phyloP scores from a whole-genome alignment of 768 basidiomycete species.

The Gloeostereum incarnatum region DNA sequence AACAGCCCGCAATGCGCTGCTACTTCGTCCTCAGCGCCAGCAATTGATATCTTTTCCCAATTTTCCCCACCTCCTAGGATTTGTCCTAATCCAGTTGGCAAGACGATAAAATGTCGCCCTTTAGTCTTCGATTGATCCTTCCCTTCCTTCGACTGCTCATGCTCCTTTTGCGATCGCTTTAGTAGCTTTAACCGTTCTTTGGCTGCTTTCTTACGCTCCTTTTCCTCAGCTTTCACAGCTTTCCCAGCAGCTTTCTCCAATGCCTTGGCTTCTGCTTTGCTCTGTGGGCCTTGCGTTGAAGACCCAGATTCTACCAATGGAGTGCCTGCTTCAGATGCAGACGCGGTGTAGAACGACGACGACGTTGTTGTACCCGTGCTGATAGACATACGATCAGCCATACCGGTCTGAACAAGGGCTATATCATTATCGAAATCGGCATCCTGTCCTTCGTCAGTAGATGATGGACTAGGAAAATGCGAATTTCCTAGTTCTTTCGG shows the following conservation, averaged over 20 bases:
- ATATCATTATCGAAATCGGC: slow-evolving; percentile 8
- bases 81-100: slow-evolving; percentile 34
- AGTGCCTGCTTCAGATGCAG: not conserved
- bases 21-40: slow-evolving; percentile 45
- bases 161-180: no score
- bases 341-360: not conserved
- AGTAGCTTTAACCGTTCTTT: no score
- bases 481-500: slow-evolving; percentile 2
- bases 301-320: slow-evolving; percentile 7
- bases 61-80: slow-evolving; percentile 30
- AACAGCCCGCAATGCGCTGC: slow-evolving; percentile 48
- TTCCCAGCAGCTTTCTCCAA: slow-evolving; percentile 12
- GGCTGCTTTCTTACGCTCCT: slow-evolving; percentile 10
- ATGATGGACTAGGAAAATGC: not conserved
- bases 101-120: slow-evolving; percentile 40
- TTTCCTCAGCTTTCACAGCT: slow-evolving; percentile 11
- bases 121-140: slow-evolving; percentile 14
- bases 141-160: slow-evolving; percentile 11
- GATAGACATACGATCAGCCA: slow-evolving; percentile 1
- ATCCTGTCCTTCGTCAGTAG: not conserved
- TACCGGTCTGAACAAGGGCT: slow-evolving; percentile 15
- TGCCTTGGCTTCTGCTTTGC: slow-evolving; percentile 10
- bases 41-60: slow-evolving; percentile 45
- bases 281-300: slow-evolving; percentile 5
- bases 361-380: not conserved